Base-by-base conservation (phyloP, 2,329 filamentous ascomycete species). In the Fusarium agapanthi region DNA sequence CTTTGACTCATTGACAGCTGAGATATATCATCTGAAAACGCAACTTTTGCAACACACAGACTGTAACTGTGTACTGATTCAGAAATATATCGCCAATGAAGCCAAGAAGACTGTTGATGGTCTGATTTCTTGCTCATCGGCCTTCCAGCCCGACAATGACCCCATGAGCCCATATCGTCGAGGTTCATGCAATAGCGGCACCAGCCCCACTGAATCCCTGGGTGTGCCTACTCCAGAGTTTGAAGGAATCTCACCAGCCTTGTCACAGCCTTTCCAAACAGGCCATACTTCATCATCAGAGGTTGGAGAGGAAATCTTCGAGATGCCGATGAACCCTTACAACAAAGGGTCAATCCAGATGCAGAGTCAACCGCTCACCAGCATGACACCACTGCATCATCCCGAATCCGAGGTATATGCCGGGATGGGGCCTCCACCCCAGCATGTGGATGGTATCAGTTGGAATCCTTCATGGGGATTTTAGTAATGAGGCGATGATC, bases 11-110 rank as follows among this genome's bases (percentile, higher is more conserved):
- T 57, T 80, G 26, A 75, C 73, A 28, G 66, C 76, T 44, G 78
- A 80, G 57, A 74, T 79, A 44, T 78, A 78, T 37, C 73, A 77
- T 37, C 71, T 80, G 58, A 80, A 80, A 67, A 78, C 73, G 3
- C 71, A 79, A 50, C 61, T 80, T 4, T 62, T 80, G 34, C 77
- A 73, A 20, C 79, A 80, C 41, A 79, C 76, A 15, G 76, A 79
- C 50, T 80, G 79, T 59, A 73, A 77, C 62, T 80, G 79, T 34
- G 59, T 72, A 32, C 74, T 80, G 13, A 80, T 80, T 35, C 78
- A 80, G 43, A 77, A 71, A 40, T 80, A 80, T 55, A 80, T 80
- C 57, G 75, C 76, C 37, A 74, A 78, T 24, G 78, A 80, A 58
- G 79, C 79, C 4, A 75, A 75, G 61, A 79, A 75, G 58, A 77